Evolutionary conservation across 139 green algal species (phyloP).

Genomic region (Pseudopediastrum boryanum): DNA sequence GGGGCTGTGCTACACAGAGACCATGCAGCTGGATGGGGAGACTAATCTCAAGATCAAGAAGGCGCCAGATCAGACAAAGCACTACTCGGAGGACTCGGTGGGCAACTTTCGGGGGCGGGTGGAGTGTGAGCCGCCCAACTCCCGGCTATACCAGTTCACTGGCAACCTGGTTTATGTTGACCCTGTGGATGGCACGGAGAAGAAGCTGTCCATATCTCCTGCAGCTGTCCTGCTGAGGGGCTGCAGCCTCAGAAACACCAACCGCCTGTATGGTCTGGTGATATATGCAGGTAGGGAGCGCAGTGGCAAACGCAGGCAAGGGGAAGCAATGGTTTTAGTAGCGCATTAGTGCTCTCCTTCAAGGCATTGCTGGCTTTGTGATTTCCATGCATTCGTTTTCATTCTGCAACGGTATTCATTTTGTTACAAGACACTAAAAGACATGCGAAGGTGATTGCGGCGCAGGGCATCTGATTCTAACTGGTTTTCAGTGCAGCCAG

Average conservation of each 20-base stretch:
- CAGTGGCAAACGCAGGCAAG: neutral
- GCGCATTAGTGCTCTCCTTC: too few relatives aligned
- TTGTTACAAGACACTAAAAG: too few relatives aligned
- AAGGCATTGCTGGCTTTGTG: too few relatives aligned
- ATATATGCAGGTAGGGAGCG: conserved; percentile 86
- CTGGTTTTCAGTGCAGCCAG: too few relatives aligned
- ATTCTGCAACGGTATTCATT: too few relatives aligned
- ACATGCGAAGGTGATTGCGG: too few relatives aligned
- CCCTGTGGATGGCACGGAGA: neutral
- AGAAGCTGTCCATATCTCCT: conserved; percentile 59
- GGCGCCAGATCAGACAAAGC: conserved; percentile 67
- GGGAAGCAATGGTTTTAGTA: too few relatives aligned
- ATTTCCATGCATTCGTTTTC: too few relatives aligned
- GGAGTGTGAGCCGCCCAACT: conserved; percentile 87
- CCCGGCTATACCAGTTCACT: conserved; percentile 86
- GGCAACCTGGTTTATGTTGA: conserved; percentile 67
- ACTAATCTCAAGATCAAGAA: conserved; percentile 95
- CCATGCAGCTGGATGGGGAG: conserved; percentile 94
- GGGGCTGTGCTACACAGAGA: conserved; percentile 85
- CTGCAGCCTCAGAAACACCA: conserved; percentile 90
- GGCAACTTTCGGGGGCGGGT: conserved; percentile 57
- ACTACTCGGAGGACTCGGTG: conserved; percentile 53
- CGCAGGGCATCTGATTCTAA: too few relatives aligned
- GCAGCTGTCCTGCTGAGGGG: conserved; percentile 77
- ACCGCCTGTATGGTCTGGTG: conserved; percentile 74